Evolutionary conservation across 805 yeast species (phyloP), one percentile per base, ranked within the genome.

Genomic region (Candida lessepsii): DNA sequence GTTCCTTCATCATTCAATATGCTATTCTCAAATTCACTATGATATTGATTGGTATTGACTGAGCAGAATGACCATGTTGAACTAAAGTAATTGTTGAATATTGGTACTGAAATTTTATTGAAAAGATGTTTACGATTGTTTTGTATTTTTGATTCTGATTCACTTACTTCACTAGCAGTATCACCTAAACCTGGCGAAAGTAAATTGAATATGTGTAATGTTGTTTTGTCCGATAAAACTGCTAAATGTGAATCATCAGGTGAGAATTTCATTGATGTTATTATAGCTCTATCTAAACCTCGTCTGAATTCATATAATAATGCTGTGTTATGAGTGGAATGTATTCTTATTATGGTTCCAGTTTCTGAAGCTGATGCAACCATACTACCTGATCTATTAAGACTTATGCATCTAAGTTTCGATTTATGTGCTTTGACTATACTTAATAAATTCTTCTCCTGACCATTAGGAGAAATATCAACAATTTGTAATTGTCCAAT

Each of bases 11-110:
- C 73, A 37, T 44, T 49, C 3, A 37, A 42, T 18, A 24, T 29
- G 5, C 35, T 40, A 14, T 19, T 20, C 7, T 36, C 49, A 8
- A 31, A 46, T 14, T 61, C 57, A 9, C 49, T 28, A 40, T 65
- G 71, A 41, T 65, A 67, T 37, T 65, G 61, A 40, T 63, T 64
- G 14, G 77, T 72, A 51, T 86, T 83, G 11, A 78, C 70, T 0
- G 91, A 83, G 37, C 87, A 86, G 64, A 84, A 86, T 29, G 93
- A 82, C 96, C 96, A 90, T 11, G 85, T 83, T 2, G 91, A 82
- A 37, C 83, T 78, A 60, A 90, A 85, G 57, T 89, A 89, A 35
- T 73, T 71, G 13, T 71, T 71, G 28, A 68, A 52, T 42, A 80
- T 75, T 37, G 87, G 70, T 1, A 75, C 50, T 9, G 89, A 87